These are phyloP conservation scores for Kurtzmaniella cleridarum DNA, from an alignment of 805 yeast species.

Conservation along the genomic window DNA sequence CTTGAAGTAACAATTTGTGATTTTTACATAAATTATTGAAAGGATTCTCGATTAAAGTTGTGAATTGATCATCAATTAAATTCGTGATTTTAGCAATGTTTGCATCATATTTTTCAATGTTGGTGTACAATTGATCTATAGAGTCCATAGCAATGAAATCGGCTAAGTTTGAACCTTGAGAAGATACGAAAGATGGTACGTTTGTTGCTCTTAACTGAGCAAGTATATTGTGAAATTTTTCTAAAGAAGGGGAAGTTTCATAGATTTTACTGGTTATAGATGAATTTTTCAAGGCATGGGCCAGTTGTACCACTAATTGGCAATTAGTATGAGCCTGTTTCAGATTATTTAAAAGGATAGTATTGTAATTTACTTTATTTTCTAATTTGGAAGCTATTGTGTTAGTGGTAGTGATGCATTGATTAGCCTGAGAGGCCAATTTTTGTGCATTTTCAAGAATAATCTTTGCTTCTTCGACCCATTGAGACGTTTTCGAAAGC, in stretches of 20 bases:
- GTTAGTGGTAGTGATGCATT: neutral
- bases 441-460: too few species aligned
- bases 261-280: too few species aligned
- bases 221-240: conserved; percentile 6
- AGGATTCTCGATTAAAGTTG: neutral
- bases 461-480: too few species aligned
- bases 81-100: conserved; percentile 13
- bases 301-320: too few species aligned
- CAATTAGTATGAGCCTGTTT: too few species aligned
- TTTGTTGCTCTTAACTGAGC: conserved; percentile 16
- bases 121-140: conserved; percentile 18
- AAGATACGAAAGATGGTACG: conserved; percentile 22
- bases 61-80: neutral
- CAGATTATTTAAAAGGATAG: neutral
- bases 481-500: too few species aligned
- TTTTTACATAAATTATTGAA: neutral
- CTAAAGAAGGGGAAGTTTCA: neutral
- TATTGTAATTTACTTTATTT: neutral
- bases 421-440: too few species aligned
- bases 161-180: conserved; percentile 10
- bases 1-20: neutral
- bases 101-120: conserved; percentile 20
- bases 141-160: conserved; percentile 33
- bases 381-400: neutral
- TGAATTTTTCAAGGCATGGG: too few species aligned